These are phyloP conservation scores for Neopestalotiopsis sp. DNA, from an alignment of 2,329 filamentous ascomycete species.

Conservation along the genomic window DNA sequence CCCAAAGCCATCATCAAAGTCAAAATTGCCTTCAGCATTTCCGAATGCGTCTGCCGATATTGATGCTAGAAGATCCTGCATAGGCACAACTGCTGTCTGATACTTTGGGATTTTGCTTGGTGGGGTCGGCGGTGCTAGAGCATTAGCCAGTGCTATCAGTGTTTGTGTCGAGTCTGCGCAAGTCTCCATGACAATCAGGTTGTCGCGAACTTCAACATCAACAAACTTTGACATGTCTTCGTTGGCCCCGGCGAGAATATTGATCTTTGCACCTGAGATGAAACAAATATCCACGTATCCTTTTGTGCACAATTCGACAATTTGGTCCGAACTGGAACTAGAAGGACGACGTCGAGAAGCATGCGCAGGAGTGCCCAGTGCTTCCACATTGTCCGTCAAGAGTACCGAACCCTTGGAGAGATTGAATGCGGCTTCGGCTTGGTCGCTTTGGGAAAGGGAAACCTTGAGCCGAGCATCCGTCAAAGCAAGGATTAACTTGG, in stretches of 20 bases:
- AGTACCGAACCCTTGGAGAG: conserved; percentile 84
- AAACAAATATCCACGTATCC: conserved; percentile 89
- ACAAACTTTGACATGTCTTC: conserved; percentile 69
- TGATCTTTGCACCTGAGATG: conserved; percentile 79
- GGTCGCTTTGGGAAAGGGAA: conserved; percentile 67
- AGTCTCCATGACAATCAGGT: conserved; percentile 88
- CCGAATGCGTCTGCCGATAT: conserved; percentile 87
- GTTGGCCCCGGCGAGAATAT: conserved; percentile 64
- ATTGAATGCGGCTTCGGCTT: conserved; percentile 68
- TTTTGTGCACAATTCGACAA: conserved; percentile 62
- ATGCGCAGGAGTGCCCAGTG: conserved; percentile 48
- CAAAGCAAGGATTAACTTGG: conserved; percentile 80
- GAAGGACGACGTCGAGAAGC: conserved; percentile 40
- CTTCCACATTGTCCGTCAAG: conserved; percentile 75
- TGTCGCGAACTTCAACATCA: conserved; percentile 82
- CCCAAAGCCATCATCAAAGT: conserved; percentile 68
- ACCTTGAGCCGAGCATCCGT: conserved; percentile 78
- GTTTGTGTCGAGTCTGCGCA: conserved; percentile 98
- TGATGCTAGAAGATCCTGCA: conserved; percentile 88
- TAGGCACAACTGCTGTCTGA: conserved; percentile 82
- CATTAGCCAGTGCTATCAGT: conserved; percentile 78
- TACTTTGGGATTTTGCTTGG: conserved; percentile 86
- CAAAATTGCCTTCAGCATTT: conserved; percentile 63
- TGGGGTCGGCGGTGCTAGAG: conserved; percentile 80
- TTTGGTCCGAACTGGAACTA: conserved; percentile 53